Conservation (phyloP, 31 red algal genomes). For the Asparagopsis taxiformis region DNA sequence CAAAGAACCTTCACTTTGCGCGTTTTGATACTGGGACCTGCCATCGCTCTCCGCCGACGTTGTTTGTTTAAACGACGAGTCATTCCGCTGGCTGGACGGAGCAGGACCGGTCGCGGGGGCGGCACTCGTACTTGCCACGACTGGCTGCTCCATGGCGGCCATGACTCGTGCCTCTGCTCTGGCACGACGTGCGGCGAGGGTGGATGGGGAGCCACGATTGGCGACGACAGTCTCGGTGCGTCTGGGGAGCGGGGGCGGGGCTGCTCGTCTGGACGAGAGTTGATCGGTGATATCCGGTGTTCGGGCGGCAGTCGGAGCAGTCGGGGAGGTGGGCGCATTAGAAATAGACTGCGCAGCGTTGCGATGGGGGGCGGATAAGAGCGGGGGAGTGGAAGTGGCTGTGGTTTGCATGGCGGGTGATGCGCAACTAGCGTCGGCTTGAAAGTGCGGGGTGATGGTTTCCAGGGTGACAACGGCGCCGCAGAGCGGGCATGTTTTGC, state of each 20-base stretch:
- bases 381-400: not conserved
- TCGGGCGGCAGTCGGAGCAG: not conserved
- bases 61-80: too few relatives aligned
- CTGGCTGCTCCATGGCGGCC: too few relatives aligned
- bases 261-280: conserved; percentile 3
- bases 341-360: not conserved
- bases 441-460: conserved; percentile 25
- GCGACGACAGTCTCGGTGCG: conserved; percentile 3
- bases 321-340: not conserved
- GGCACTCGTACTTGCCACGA: too few relatives aligned
- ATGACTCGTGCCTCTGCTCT: conserved; percentile 23
- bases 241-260: conserved; percentile 22
- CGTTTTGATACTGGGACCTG: too few relatives aligned
- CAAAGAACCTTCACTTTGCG: too few relatives aligned
- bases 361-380: not conserved
- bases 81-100: too few relatives aligned
- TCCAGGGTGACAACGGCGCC: conserved; percentile 40
- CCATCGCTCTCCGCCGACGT: too few relatives aligned
- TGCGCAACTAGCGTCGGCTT: not conserved
- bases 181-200: conserved; percentile 10
- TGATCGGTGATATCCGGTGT: conserved; percentile 15
- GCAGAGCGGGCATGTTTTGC: conserved; percentile 69
- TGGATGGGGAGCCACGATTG: not conserved
- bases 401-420: not conserved
- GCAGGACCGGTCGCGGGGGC: too few relatives aligned